Conservation (phyloP, 495 filamentous ascomycete genomes). For the Cairneyella variabilis region DNA sequence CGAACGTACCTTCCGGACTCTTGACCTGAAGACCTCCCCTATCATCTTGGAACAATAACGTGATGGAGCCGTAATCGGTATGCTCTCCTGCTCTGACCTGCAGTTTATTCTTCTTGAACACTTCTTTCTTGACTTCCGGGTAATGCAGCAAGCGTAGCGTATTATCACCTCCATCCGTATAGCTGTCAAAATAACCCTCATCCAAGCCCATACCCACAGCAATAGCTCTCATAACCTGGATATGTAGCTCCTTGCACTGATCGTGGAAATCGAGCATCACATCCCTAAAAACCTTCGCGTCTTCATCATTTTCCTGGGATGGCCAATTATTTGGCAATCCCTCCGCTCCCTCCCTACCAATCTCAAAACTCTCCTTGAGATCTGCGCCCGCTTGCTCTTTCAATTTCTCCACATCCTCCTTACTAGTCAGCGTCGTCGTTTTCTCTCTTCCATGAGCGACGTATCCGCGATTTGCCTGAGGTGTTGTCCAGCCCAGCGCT, state of each 20-base stretch:
- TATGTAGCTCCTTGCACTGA: conserved; percentile 70
- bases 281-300: conserved; percentile 60
- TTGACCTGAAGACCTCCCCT: conserved; percentile 82
- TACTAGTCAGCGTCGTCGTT: conserved; percentile 55
- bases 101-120: conserved; percentile 63
- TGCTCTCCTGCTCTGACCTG: conserved; percentile 85
- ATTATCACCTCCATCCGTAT: conserved; percentile 72
- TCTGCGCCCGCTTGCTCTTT: conserved; percentile 58
- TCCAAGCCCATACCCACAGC: conserved; percentile 78
- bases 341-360: conserved; percentile 69
- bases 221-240: conserved; percentile 81
- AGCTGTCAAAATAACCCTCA: conserved; percentile 72
- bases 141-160: conserved; percentile 89
- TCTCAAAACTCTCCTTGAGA: conserved; percentile 81
- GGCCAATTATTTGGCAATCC: conserved; percentile 82
- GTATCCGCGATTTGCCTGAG: conserved; percentile 77
- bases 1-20: conserved; percentile 70
- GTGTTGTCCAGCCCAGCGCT: conserved; percentile 62
- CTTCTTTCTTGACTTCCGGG: conserved; percentile 60
- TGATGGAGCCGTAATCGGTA: conserved; percentile 86
- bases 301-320: conserved; percentile 45
- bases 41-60: conserved; percentile 83
- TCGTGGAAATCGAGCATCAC: conserved; percentile 71
- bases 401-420: conserved; percentile 53
- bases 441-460: conserved; percentile 74